Evolutionary conservation across 2,329 filamentous ascomycete species (phyloP), one percentile per base, ranked within the genome.

Genomic region (Ceratocystis harringtonii): DNA sequence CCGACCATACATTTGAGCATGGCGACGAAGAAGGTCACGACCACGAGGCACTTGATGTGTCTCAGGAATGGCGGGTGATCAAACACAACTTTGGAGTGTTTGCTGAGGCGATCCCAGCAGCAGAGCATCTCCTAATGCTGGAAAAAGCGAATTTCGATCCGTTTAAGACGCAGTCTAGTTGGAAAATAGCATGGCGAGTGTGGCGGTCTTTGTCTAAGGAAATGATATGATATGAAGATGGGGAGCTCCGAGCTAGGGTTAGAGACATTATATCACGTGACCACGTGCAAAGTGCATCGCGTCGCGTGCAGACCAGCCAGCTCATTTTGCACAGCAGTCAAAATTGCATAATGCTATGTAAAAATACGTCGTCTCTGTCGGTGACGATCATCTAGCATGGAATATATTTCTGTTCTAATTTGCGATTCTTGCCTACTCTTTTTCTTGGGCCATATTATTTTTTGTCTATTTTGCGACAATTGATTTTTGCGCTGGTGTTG

Each of bases 1-100:
- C 89, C 0, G 90, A 87, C 0, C 92, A 96, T 73, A 90, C 89
- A 4, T 96, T 92, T 73, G 92, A 97, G 75, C 89, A 96, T 72
- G 65, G 50, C 6, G 81, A 88, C 68, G 83, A 85, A 36, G 90
- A 96, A 72, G 85, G 85, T 62, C 55, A 67, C n/a, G 89, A 88
- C 45, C 81, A 84, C 70, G 72, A 78, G 2, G 70, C 74, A 69
- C 69, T 73, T 12, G 71, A 72, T 66, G 70, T 73, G 36, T 77
- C 75, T 58, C 75, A 75, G 50, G 75, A 75, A 0, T 69, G 72
- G 57, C 71, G 70, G 63, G 75, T 80, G 68, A 70, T 83, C 41
- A 71, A 87, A 61, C 81, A 81, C 44, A 87, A 85, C 0, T 94
- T 96, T 74, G 86, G 88, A 0, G 85, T 94, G 0, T 79, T 96